Evolutionary conservation across 1,284 basidiomycete species (phyloP), one percentile per base, ranked within the genome.

Genomic region (Ustilago shanxiensis): DNA sequence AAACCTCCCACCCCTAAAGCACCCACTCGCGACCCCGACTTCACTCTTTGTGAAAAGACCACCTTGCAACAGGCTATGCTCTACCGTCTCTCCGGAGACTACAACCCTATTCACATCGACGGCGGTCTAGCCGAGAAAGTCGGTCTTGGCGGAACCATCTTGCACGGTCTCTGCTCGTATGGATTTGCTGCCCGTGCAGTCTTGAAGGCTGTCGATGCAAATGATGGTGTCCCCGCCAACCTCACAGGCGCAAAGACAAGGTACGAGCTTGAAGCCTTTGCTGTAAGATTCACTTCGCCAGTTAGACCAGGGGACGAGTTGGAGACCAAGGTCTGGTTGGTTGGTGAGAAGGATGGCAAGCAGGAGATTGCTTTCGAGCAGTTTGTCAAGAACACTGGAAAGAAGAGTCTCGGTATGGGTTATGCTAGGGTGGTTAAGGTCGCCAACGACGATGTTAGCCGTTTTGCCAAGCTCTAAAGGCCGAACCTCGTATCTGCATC

Each of bases 21-120:
- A 0, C 80, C 81, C 20, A 31, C 55, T n/a, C 71, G 72, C 31
- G 24, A 58, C 24, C 72, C 81, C n/a, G 72, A 79, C 64, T 74
- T 79, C 47, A 52, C 47, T 1, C 60, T 75, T 20, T 49, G 63
- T 2, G 79, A 82, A 50, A 70, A 68, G 44, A 83, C 81, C 14
- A 60, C 66, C 0, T 44, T 66, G 0, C 57, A 63, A 22, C 82
- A 84, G 56, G 82, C 82, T 3, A 68, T 78, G 55, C 68, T 84
- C 49, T 84, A 84, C 66, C 79, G 79, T 9, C 72, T 81, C 22
- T 65, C 60, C 7, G 78, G 78, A 22, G 79, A 81, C 70, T 83
- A 81, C 71, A 83, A 83, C 56, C 79, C 79, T 1, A 76, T 81
- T 31, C 81, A 81, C 68, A 81, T 84, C 58, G 82, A 84, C 55